These are phyloP conservation scores for Penicillium concentricum DNA, from an alignment of 2,329 filamentous ascomycete genomes.

Conservation along the genomic window DNA sequence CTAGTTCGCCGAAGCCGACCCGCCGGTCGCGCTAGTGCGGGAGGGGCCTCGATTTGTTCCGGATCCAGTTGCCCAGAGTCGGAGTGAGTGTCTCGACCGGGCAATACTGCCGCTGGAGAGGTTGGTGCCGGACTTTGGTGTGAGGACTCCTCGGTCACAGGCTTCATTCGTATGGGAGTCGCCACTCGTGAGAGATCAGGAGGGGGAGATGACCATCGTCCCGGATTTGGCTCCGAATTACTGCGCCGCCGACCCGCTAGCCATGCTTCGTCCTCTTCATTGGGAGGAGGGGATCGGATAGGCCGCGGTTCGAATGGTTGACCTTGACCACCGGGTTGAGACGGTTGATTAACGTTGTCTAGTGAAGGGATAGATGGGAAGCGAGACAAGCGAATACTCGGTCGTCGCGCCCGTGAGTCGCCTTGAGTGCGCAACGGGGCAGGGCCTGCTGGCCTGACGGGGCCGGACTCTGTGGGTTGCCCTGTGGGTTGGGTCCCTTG, in stretches of 20 bases:
- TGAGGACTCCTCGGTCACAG: slow-evolving; percentile 36
- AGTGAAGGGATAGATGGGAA: slow-evolving; percentile 20
- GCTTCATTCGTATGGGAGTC: slow-evolving; percentile 30
- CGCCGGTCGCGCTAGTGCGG: slow-evolving; percentile 15
- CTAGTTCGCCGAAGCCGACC: slow-evolving; percentile 35
- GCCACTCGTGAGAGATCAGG: slow-evolving; percentile 22
- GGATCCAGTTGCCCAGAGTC: slow-evolving; percentile 7
- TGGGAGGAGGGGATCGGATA: slow-evolving; percentile 14
- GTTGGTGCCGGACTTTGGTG: slow-evolving; percentile 15
- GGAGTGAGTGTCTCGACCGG: neutral
- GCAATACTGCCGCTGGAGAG: slow-evolving; percentile 3
- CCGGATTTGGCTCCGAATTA: slow-evolving; percentile 41
- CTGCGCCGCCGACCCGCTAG: slow-evolving; percentile 39
- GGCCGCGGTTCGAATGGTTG: slow-evolving; percentile 17
- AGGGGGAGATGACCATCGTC: slow-evolving; percentile 32
- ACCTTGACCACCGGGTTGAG: slow-evolving; percentile 6
- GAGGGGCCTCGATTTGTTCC: slow-evolving; percentile 15
- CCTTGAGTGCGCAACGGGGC: slow-evolving; percentile 20
- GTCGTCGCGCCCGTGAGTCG: slow-evolving; percentile 28
- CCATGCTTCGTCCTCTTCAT: slow-evolving; percentile 29
- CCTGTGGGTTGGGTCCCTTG: slow-evolving; percentile 6
- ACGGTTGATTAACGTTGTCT: slow-evolving; percentile 10
- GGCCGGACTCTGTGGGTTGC: slow-evolving; percentile 8
- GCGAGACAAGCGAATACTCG: slow-evolving; percentile 33
- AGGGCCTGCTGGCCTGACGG: slow-evolving; percentile 11